These are phyloP conservation scores for Trichopus zeylanicus DNA, from an alignment of 116 monocot genomes.

Conservation along the genomic window DNA sequence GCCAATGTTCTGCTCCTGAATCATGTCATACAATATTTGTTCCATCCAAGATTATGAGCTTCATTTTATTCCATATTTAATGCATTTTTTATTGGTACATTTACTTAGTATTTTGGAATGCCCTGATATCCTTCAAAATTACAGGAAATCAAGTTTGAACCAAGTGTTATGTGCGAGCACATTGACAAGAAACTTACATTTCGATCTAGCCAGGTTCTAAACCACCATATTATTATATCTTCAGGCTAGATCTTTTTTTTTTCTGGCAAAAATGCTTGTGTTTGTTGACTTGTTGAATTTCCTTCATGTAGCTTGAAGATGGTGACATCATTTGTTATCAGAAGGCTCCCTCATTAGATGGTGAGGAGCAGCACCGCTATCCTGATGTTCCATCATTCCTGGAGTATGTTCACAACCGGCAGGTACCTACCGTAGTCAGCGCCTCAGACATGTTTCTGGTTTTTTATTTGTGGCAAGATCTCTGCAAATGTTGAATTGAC, in stretches of 20 bases:
- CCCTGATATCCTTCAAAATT: neutral
- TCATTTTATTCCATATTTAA: neutral
- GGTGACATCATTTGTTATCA: conserved; percentile 98
- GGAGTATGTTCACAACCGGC: conserved; percentile 95
- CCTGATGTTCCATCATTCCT: conserved; percentile 90
- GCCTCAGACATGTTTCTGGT: too few species aligned
- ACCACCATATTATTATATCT: neutral
- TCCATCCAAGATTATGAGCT: neutral
- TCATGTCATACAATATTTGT: neutral
- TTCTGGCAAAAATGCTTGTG: neutral
- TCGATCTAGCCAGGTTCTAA: conserved; percentile 73
- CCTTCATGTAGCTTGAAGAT: conserved; percentile 80
- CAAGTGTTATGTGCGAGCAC: conserved; percentile 94
- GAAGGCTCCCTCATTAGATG: conserved; percentile 49
- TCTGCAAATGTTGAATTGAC: too few species aligned
- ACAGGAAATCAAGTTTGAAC: conserved; percentile 99
- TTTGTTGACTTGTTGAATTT: neutral
- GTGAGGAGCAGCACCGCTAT: conserved; percentile 52
- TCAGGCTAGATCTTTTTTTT: neutral
- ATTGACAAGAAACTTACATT: conserved; percentile 81
- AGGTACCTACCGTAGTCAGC: conserved; percentile 36
- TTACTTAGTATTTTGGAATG: neutral
- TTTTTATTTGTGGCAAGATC: too few species aligned
- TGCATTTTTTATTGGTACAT: neutral
- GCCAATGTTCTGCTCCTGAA: neutral